These are phyloP conservation scores for Wickerhamiella sorbophila DNA, from an alignment of 805 yeast species.

Conservation along the genomic window DNA sequence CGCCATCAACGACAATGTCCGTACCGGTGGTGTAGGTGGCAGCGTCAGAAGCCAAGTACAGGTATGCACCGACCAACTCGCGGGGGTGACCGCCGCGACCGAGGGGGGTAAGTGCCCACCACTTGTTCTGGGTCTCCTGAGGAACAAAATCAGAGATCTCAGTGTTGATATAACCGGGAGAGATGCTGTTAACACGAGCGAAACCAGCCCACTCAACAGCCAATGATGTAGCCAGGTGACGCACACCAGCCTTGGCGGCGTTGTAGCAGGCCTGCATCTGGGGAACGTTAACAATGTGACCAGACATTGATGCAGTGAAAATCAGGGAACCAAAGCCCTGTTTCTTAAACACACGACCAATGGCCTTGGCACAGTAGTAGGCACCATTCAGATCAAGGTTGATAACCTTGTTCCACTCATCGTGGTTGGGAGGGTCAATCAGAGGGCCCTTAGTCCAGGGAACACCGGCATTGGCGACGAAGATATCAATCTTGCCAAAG, in stretches of 20 bases:
- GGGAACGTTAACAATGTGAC: slow-evolving; percentile 74
- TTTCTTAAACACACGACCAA: slow-evolving; percentile 57
- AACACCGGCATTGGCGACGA: slow-evolving; percentile 84
- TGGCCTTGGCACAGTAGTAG: slow-evolving; percentile 61
- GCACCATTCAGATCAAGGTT: slow-evolving; percentile 68
- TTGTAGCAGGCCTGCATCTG: slow-evolving; percentile 78
- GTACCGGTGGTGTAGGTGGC: slow-evolving; percentile 68
- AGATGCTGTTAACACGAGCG: slow-evolving; percentile 70
- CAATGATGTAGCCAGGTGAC: slow-evolving; percentile 60
- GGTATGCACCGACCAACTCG: slow-evolving; percentile 67
- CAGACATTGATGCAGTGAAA: slow-evolving; percentile 82
- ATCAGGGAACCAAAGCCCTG: slow-evolving; percentile 69
- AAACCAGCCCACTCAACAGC: slow-evolving; percentile 85
- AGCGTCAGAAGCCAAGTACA: slow-evolving; percentile 70
- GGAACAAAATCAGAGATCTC: slow-evolving; percentile 43
- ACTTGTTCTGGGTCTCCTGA: slow-evolving; percentile 32
- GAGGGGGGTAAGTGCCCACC: slow-evolving; percentile 32
- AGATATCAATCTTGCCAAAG: slow-evolving; percentile 68
- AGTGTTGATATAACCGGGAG: slow-evolving; percentile 79
- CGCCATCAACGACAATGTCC: slow-evolving; percentile 69
- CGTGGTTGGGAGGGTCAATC: slow-evolving; percentile 34
- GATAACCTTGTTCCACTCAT: slow-evolving; percentile 58
- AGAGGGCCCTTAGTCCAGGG: slow-evolving; percentile 61
- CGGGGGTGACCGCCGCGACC: slow-evolving; percentile 64
- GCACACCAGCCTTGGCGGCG: slow-evolving; percentile 72